Conservation (phyloP, 331 rosid genomes). For the Phaseolus coccineus region DNA sequence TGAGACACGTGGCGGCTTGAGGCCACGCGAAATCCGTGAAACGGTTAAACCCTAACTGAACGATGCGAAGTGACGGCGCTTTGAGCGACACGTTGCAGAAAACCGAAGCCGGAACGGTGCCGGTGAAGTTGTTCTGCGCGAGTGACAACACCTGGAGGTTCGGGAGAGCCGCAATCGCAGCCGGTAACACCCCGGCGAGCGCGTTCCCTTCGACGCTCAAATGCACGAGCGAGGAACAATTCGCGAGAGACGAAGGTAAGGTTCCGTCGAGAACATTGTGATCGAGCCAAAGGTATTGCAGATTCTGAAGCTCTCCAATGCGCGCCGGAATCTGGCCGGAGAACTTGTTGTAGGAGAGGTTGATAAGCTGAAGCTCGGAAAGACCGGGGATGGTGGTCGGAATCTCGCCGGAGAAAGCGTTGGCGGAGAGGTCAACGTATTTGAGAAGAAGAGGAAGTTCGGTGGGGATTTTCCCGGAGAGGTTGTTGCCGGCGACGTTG, state of each 20-base stretch:
- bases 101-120: neutral
- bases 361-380: slow-evolving; percentile 1
- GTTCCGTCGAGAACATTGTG: slow-evolving; percentile 4
- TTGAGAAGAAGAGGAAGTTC: neutral
- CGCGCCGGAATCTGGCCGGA: slow-evolving; percentile 11
- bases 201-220: slow-evolving; percentile 20
- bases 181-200: slow-evolving; percentile 24
- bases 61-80: slow-evolving; percentile 8
- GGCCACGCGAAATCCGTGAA: slow-evolving; percentile 7
- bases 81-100: neutral
- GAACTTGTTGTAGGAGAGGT: neutral
- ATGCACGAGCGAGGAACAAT: slow-evolving; percentile 23
- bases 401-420: slow-evolving; percentile 9
- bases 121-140: neutral
- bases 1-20: slow-evolving; percentile 17
- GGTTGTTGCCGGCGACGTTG: slow-evolving; percentile 8
- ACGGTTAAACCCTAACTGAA: slow-evolving; percentile 1
- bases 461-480: neutral
- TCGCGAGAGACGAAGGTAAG: slow-evolving; percentile 11
- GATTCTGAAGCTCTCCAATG: slow-evolving; percentile 22
- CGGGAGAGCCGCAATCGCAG: neutral
- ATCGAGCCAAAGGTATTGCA: slow-evolving; percentile 24
- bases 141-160: slow-evolving; percentile 3
- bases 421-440: slow-evolving; percentile 2
- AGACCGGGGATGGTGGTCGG: neutral